phyloP scores from a whole-genome alignment of 1,284 basidiomycete genomes.

The Heterobasidion irregulare region DNA sequence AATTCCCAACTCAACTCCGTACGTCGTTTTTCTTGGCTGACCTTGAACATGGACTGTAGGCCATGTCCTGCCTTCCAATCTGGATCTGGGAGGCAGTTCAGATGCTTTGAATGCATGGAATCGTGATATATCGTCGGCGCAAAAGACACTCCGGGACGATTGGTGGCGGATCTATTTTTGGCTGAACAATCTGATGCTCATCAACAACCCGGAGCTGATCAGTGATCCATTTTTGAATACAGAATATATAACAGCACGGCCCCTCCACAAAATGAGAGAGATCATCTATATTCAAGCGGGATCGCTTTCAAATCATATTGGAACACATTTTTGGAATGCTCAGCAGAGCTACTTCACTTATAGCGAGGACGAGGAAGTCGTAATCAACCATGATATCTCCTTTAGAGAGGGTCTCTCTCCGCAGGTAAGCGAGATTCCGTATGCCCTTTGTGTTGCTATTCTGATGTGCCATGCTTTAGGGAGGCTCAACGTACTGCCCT shows the following conservation, averaged over 20 bases:
- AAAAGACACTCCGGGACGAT: no score
- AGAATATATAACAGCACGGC: neutral
- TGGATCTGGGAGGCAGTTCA: no score
- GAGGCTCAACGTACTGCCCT: slow-evolving; percentile 49
- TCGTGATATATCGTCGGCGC: no score
- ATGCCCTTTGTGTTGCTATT: neutral
- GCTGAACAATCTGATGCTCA: no score
- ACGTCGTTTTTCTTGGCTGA: no score
- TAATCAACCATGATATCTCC: slow-evolving; percentile 47
- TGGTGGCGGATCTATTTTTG: no score
- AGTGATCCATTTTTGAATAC: neutral
- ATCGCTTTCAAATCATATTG: slow-evolving; percentile 53
- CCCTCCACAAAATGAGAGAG: slow-evolving; percentile 48
- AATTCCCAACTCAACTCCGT: no score
- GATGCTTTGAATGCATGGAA: no score
- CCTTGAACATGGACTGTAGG: no score
- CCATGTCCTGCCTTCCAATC: no score
- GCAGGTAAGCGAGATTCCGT: slow-evolving; percentile 21
- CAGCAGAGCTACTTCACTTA: slow-evolving; percentile 63
- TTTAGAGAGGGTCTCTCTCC: slow-evolving; percentile 51
- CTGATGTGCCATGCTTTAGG: slow-evolving; percentile 25
- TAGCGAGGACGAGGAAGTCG: slow-evolving; percentile 33
- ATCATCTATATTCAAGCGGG: slow-evolving; percentile 74
- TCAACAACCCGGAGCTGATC: no score
- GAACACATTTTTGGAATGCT: slow-evolving; percentile 76